A percentile compares a stretch with the other conserved stretches of the same genome.
Conservation (phyloP, 176 grass and related monocot genomes). For the Musa troglodytarum region DNA sequence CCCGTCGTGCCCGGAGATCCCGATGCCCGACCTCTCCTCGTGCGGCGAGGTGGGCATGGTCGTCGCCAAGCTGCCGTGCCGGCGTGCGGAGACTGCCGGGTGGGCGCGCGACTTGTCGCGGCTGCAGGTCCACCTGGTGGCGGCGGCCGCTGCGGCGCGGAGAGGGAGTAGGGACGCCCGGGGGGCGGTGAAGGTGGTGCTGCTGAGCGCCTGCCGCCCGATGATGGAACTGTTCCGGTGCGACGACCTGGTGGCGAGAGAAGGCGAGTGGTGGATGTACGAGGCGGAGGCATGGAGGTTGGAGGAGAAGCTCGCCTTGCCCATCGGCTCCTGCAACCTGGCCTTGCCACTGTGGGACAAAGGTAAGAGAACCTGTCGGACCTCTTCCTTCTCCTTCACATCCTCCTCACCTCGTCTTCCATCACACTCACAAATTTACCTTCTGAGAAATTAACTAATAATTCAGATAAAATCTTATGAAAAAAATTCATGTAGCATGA, state of each 20-base stretch:
- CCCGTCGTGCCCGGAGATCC: slow-evolving; percentile 60
- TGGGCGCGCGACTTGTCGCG: no score
- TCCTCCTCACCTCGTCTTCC: neutral
- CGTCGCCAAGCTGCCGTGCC: slow-evolving; percentile 30
- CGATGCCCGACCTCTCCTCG: slow-evolving; percentile 50
- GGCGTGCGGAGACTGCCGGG: no score
- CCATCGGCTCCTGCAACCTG: slow-evolving; percentile 53
- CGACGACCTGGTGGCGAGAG: slow-evolving; percentile 43
- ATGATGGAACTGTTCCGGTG: slow-evolving; percentile 92
- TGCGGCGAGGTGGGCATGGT: slow-evolving; percentile 48
- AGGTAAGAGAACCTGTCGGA: slow-evolving; percentile 24
- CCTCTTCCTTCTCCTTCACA: neutral
- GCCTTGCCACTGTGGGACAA: slow-evolving; percentile 47
- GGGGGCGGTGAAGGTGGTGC: slow-evolving; percentile 30
- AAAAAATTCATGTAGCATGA: no score
- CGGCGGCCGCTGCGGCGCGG: no score
- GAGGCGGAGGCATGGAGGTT: slow-evolving; percentile 31
- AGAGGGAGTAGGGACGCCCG: no score
- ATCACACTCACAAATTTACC: neutral
- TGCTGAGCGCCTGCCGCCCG: slow-evolving; percentile 54
- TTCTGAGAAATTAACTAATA: neutral
- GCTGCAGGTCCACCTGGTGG: no score
- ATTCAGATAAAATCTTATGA: no score
- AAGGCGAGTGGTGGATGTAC: slow-evolving; percentile 75
- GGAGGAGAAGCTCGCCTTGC: slow-evolving; percentile 59